Evolutionary conservation across 2,329 filamentous ascomycete species (phyloP), one percentile per base, ranked within the genome.

Genomic region (Thielaviopsis punctulata): DNA sequence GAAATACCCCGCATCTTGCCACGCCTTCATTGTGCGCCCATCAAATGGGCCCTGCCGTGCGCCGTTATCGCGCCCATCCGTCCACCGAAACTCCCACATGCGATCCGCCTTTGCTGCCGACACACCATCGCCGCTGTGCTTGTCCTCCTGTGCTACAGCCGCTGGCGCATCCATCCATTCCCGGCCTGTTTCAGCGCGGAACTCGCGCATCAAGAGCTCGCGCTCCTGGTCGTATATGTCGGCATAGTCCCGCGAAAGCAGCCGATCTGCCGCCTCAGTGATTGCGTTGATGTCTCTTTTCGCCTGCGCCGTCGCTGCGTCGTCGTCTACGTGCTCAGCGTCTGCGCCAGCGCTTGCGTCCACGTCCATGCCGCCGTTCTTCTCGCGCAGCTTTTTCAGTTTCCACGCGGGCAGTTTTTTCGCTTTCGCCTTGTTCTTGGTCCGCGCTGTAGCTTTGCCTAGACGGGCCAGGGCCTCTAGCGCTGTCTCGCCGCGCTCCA

Each of bases 71-170:
- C 88, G 75, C 18, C 86, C 86, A 63, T 95, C 88, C 39, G 80
- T 82, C 92, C 92, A 98, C 54, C 86, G 77, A 64, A 87, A 98
- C 65, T 96, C 86, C 89, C 90, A 98, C 72, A 78, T 76, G 55
- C 60, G 68, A 13, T 21, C 41, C 48, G 45, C 56, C 18, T 50
- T 59, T 53, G 59, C 51, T 2, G n/a, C 30, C 3, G 44, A n/a
- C 23, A 24, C 47, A 2, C 41, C 19, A 3, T 51, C 48, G 21
- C 51, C 52, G 25, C 55, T 47, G 44, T 58, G 52, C n/a, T 56
- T 53, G 21, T 56, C 52, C 12, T 58, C 55, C 48, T 57, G 54
- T 22, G 51, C 59, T 30, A 61, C 60, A 18, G 61, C 62, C 41
- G 60, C 62, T 41, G 61, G 56, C n/a, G 67, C 70, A 57, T 78